Evolutionary conservation across 2,329 filamentous ascomycete species (phyloP), one percentile per base, ranked within the genome.

Genomic region (Cladosporium velox): DNA sequence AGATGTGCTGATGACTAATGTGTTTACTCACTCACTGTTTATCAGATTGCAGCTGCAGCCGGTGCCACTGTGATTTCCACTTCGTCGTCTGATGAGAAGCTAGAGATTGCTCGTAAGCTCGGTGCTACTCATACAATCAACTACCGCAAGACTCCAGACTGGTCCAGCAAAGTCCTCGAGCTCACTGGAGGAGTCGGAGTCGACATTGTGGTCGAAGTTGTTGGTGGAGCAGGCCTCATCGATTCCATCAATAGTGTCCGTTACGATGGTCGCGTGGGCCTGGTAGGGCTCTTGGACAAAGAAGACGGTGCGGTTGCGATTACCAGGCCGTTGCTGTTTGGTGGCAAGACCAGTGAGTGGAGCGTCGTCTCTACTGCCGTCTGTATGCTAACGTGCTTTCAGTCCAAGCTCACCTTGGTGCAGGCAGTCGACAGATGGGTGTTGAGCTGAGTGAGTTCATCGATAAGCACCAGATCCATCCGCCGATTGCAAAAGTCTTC

Each of bases 71-170:
- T 88, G 1, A 84, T 90, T 38, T 83, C 87, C 0, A 89, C 86
- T 0, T 87, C 85, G 0, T 87, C 84, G 0, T 84, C 82, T 0
- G 79, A 84, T 4, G 79, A 78, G 7, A 90, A 89, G 74, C 82
- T 82, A 0, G 73, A 82, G 62, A 77, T 79, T 24, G 79, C 88
- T 18, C 82, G 80, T 66, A 76, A 80, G 30, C 80, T 89, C 3
- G 87, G 88, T 2, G 87, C 86, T 0, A 80, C 81, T 41, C 80
- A 86, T 47, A 76, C 84, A 1, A 80, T 90, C 73, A 89, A 90
- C 75, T 90, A 90, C 74, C 85, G 83, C 66, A 80, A 74, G 0
- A 81, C 81, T 5, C 76, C 83, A 0, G 81, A 85, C 64, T 90
- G 88, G 88, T 86, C 86, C 5, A 74, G 78, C 2, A 81, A 81